Conservation (phyloP, 768 basidiomycete genomes). For the Rhizopogon vulgaris region DNA sequence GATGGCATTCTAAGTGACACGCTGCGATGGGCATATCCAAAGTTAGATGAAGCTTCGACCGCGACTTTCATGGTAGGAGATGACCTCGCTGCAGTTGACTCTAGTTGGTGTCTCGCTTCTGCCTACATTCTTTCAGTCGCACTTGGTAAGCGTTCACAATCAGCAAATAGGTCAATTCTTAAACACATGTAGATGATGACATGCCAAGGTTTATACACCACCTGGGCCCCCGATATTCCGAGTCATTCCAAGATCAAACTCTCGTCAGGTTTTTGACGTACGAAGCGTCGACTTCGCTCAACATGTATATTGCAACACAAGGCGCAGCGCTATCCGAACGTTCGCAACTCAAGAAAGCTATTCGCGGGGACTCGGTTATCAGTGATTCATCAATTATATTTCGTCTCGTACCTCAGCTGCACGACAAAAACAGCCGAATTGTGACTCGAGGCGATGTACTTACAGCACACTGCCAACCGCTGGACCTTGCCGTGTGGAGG, state of each 20-base stretch:
- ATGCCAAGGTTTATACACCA: constrained; percentile 72
- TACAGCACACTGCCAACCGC: constrained; percentile 50
- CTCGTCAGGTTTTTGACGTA: constrained; percentile 78
- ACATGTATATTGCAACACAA: constrained; percentile 63
- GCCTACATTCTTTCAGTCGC: constrained; percentile 55
- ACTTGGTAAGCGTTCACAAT: constrained; percentile 35
- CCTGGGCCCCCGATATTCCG: constrained; percentile 72
- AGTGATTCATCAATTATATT: constrained; percentile 36
- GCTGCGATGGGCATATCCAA: constrained; percentile 61
- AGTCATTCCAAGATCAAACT: constrained; percentile 66
- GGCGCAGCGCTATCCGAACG: constrained; percentile 34
- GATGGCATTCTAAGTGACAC: constrained; percentile 67
- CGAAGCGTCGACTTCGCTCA: constrained; percentile 77
- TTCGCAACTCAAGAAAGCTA: constrained; percentile 28
- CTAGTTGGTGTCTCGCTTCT: constrained; percentile 62
- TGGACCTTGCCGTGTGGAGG: constrained; percentile 76
- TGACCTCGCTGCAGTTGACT: constrained; percentile 28
- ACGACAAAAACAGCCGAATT: constrained; percentile 1
- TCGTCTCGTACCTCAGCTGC: constrained; percentile 25
- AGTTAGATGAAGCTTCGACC: constrained; percentile 28
- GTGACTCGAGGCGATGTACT: constrained; percentile 46
- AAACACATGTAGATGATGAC: constrained; percentile 48
- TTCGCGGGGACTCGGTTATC: constrained; percentile 37
- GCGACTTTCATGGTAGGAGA: constrained; percentile 56
- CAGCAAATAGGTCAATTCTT: constrained; percentile 6